Conservation (phyloP, 257 asterid genomes). For the Solanum megistacrolobum region DNA sequence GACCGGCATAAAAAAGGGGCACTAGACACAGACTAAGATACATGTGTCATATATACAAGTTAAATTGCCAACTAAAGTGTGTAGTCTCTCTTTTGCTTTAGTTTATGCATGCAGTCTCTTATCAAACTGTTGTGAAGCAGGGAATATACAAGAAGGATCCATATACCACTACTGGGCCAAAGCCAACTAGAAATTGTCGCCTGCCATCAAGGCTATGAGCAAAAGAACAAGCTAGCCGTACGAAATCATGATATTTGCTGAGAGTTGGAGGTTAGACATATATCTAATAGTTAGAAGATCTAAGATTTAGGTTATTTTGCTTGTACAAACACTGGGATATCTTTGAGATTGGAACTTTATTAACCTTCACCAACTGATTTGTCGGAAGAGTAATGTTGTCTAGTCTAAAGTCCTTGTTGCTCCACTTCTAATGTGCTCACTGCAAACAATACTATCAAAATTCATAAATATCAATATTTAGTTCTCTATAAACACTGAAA, state of each 20-base stretch:
- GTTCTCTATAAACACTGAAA: neutral
- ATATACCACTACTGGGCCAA: slow-evolving; percentile 23
- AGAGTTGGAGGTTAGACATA: slow-evolving; percentile 12
- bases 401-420: neutral
- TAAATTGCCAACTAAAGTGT: slow-evolving; percentile 27
- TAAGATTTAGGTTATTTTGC: slow-evolving; percentile 1
- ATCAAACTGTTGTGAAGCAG: slow-evolving; percentile 15
- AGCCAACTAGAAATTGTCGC: neutral
- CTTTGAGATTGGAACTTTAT: neutral
- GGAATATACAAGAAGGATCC: slow-evolving; percentile 22
- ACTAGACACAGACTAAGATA: slow-evolving; percentile 29
- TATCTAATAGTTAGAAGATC: neutral
- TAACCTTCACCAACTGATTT: neutral
- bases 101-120: slow-evolving; percentile 9
- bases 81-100: neutral
- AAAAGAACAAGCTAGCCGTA: slow-evolving; percentile 2
- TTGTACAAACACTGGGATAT: neutral
- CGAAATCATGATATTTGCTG: slow-evolving; percentile 7
- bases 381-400: neutral
- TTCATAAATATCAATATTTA: neutral
- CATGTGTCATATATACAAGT: slow-evolving; percentile 31
- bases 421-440: neutral
- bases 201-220: slow-evolving; percentile 13
- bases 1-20: slow-evolving; percentile 40
- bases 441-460: neutral